These are phyloP conservation scores for Endoconidiophora laricicola DNA, from an alignment of 2,329 filamentous ascomycete genomes.

Conservation along the genomic window DNA sequence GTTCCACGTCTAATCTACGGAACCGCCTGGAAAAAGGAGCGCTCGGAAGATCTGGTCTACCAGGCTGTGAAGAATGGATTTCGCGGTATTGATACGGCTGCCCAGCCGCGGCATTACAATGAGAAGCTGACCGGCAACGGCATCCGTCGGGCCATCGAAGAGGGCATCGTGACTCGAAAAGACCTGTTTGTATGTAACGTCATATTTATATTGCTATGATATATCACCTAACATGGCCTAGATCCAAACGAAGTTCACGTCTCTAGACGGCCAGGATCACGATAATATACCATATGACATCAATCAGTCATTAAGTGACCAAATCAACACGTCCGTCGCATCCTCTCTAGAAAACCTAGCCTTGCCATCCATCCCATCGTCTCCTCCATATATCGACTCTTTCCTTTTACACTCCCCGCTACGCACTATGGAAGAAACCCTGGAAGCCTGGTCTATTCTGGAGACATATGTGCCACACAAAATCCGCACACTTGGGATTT, in stretches of 20 bases:
- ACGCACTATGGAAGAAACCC: constrained; percentile 28
- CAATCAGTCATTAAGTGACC: constrained; percentile 38
- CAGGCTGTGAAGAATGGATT: constrained; percentile 53
- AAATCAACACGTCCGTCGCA: constrained; percentile 49
- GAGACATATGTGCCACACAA: constrained; percentile 47
- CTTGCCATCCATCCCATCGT: constrained; percentile 17
- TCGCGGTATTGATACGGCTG: constrained; percentile 58
- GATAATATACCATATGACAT: constrained; percentile 46
- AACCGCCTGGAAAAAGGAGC: constrained; percentile 71
- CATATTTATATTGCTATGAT: constrained; percentile 10
- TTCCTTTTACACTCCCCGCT: constrained; percentile 54
- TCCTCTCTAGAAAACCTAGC: constrained; percentile 50
- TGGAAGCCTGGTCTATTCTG: constrained; percentile 49
- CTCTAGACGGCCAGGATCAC: constrained; percentile 43
- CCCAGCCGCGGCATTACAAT: constrained; percentile 62
- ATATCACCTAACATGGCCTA: constrained; percentile 18
- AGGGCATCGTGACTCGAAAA: constrained; percentile 21
- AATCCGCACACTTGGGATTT: constrained; percentile 56
- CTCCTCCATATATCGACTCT: constrained; percentile 45
- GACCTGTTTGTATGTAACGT: constrained; percentile 40
- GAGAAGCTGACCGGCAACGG: constrained; percentile 55
- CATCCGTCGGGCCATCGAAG: constrained; percentile 41
- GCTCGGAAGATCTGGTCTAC: constrained; percentile 50
- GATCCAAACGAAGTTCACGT: constrained; percentile 75
- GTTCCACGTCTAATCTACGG: constrained; percentile 51